Evolutionary conservation across 192 early-diverging fungal genomes (phyloP).

Genomic region (Podila epigama): DNA sequence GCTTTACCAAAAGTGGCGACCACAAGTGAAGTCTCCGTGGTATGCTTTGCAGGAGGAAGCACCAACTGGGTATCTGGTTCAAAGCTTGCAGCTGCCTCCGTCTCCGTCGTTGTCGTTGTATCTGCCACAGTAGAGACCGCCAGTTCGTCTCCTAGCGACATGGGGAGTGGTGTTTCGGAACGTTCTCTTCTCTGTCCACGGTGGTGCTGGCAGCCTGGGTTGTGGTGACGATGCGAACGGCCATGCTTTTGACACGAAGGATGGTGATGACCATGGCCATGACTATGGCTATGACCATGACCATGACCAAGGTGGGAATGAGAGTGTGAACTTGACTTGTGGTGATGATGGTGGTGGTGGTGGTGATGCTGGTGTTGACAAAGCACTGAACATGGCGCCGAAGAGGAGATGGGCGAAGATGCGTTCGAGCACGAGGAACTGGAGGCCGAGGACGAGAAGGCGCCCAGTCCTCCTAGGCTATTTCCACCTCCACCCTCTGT

Average conservation of each 20-base stretch:
- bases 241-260: slow-evolving; percentile 12
- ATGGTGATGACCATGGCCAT: slow-evolving; percentile 21
- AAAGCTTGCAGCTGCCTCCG: background rate
- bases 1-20: slow-evolving; percentile 24
- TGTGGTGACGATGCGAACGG: slow-evolving; percentile 6
- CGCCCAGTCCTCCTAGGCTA: background rate
- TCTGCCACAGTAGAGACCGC: background rate
- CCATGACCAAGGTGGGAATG: slow-evolving; percentile 5
- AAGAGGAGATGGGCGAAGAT: slow-evolving; percentile 30
- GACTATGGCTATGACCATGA: slow-evolving; percentile 7
- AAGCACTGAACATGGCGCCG: slow-evolving; percentile 16
- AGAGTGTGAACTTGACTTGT: slow-evolving; percentile 5
- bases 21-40: slow-evolving; percentile 9
- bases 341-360: slow-evolving; percentile 3
- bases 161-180: background rate
- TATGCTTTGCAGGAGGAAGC: slow-evolving; percentile 1
- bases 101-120: background rate
- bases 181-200: background rate
- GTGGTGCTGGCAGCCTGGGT: background rate
- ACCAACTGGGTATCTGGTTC: too few species aligned
- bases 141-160: background rate
- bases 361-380: slow-evolving; percentile 1
- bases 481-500: too few species aligned
- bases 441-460: slow-evolving; percentile 14
- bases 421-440: slow-evolving; percentile 30